Evolutionary conservation across 2,329 filamentous ascomycete species (phyloP).

Genomic region (Stemphylium lycopersici): DNA sequence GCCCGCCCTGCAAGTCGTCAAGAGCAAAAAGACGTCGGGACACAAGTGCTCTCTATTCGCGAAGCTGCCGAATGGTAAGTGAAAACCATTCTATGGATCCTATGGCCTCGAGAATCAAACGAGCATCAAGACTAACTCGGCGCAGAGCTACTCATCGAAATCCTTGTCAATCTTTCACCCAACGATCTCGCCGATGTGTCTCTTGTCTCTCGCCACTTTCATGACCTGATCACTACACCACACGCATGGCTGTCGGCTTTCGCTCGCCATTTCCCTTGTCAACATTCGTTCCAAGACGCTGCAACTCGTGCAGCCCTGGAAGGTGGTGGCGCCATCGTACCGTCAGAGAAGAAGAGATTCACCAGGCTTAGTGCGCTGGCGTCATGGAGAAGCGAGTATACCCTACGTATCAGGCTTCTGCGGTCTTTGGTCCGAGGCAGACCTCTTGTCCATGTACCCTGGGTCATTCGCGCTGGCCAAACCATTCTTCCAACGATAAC

Average conservation of each 20-base stretch:
- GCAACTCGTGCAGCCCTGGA: conserved; percentile 54
- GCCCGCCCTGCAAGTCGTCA: conserved; percentile 60
- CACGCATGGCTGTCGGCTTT: conserved; percentile 96
- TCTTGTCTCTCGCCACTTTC: conserved; percentile 86
- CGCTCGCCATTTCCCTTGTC: conserved; percentile 84
- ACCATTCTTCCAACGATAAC: conserved; percentile 76
- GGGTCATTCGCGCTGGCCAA: conserved; percentile 58
- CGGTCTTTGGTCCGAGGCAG: conserved; percentile 83
- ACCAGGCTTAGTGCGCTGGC: conserved; percentile 79
- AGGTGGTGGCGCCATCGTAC: conserved; percentile 54
- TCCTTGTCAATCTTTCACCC: conserved; percentile 87
- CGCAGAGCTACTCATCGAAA: conserved; percentile 87
- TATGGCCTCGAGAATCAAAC: not conserved
- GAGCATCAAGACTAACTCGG: conserved; percentile 12
- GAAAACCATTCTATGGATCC: not conserved
- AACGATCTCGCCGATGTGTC: conserved; percentile 82
- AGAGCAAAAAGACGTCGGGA: conserved; percentile 52
- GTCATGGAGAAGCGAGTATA: conserved; percentile 97
- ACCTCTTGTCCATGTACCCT: conserved; percentile 62
- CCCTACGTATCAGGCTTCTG: conserved; percentile 82
- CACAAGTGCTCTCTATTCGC: conserved; percentile 58
- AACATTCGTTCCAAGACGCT: conserved; percentile 60
- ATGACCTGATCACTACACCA: conserved; percentile 83
- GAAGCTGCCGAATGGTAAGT: conserved; percentile 80
- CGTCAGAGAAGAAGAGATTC: conserved; percentile 79